Conservation (phyloP, 768 basidiomycete genomes). For the Mycena haematopus region DNA sequence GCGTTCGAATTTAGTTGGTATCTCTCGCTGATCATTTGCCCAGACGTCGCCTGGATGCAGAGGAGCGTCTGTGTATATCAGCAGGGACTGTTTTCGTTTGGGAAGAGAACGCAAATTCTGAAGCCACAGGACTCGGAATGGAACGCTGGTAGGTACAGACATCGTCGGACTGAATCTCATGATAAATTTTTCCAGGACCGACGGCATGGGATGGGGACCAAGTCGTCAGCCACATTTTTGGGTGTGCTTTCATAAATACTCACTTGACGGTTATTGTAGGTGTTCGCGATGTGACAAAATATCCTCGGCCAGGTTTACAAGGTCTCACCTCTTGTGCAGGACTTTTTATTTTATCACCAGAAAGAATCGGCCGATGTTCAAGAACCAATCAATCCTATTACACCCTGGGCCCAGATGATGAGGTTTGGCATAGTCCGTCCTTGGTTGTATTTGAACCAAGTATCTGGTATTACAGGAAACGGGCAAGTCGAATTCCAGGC, state of each 20-base stretch:
- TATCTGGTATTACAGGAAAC: slow-evolving; percentile 24
- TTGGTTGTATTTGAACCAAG: slow-evolving; percentile 24
- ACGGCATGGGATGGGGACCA: slow-evolving; percentile 87
- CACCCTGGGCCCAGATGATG: slow-evolving; percentile 80
- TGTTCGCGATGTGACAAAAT: slow-evolving; percentile 55
- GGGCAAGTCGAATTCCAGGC: slow-evolving; percentile 29
- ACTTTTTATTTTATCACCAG: slow-evolving; percentile 86
- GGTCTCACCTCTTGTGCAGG: slow-evolving; percentile 49
- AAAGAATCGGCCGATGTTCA: slow-evolving; percentile 68
- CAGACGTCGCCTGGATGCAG: slow-evolving; percentile 75
- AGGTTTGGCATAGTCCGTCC: slow-evolving; percentile 47
- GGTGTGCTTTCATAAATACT: slow-evolving; percentile 5
- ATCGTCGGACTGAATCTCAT: neutral
- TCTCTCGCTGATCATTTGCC: neutral
- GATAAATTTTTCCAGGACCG: slow-evolving; percentile 36
- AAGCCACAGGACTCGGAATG: slow-evolving; percentile 83
- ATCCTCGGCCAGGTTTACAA: slow-evolving; percentile 28
- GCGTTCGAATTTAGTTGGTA: neutral
- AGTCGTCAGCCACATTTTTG: slow-evolving; percentile 64
- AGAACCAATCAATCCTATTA: slow-evolving; percentile 60
- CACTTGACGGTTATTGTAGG: slow-evolving; percentile 37
- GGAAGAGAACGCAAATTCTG: slow-evolving; percentile 88
- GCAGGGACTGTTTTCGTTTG: slow-evolving; percentile 87
- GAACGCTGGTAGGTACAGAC: slow-evolving; percentile 46
- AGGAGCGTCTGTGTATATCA: slow-evolving; percentile 75